These are phyloP conservation scores for Aspergillus leporis DNA, from an alignment of 495 filamentous ascomycete genomes.

Conservation along the genomic window DNA sequence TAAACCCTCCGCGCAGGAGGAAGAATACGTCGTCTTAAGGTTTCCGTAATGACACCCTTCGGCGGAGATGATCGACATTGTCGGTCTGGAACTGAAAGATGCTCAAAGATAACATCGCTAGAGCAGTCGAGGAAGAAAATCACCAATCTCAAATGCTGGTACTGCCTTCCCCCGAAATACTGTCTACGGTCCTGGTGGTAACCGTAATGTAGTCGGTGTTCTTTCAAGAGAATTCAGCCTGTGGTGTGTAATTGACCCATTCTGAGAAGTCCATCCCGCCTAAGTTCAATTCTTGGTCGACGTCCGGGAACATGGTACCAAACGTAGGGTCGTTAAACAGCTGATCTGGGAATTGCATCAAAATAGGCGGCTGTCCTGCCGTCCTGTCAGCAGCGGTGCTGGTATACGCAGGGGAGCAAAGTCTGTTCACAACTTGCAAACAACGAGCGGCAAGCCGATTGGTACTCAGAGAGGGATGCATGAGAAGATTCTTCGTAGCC, in stretches of 20 bases:
- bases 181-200: neutral
- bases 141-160: too few relatives aligned
- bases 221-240: constrained; percentile 27
- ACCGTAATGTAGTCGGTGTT: neutral
- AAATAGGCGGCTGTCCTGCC: constrained; percentile 23
- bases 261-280: constrained; percentile 47
- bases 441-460: constrained; percentile 48
- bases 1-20: constrained; percentile 29
- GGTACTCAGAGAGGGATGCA: constrained; percentile 42
- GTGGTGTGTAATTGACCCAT: constrained; percentile 43
- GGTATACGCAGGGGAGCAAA: constrained; percentile 37
- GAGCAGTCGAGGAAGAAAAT: neutral
- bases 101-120: neutral
- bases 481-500: constrained; percentile 45
- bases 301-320: constrained; percentile 40
- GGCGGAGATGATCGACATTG: neutral
- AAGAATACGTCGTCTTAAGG: constrained; percentile 18
- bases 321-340: constrained; percentile 40
- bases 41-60: neutral
- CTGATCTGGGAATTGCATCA: constrained; percentile 46
- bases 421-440: constrained; percentile 44
- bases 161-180: neutral
- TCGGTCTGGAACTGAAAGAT: neutral
- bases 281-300: constrained; percentile 38
- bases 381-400: constrained; percentile 10